Evolutionary conservation across 2,329 filamentous ascomycete species (phyloP).

Genomic region (Colletotrichum somersetense): DNA sequence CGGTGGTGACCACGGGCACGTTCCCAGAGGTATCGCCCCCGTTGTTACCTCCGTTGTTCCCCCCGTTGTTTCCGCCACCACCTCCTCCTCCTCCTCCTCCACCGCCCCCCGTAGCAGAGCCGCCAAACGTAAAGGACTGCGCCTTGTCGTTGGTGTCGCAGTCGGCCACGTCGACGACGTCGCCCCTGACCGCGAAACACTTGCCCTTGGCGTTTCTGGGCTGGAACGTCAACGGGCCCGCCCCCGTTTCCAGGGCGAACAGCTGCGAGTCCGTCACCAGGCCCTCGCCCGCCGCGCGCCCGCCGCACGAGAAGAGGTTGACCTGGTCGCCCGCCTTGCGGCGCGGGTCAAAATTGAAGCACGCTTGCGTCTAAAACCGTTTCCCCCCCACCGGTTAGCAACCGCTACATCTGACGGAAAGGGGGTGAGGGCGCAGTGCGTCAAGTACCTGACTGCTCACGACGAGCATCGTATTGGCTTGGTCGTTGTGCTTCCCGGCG

Average conservation of each 20-base stretch:
- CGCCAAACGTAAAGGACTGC: constrained; percentile 57
- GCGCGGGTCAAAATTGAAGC: constrained; percentile 69
- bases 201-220: constrained; percentile 60
- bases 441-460: constrained; percentile 63
- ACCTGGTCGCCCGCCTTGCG: constrained; percentile 65
- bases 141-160: constrained; percentile 56
- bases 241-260: constrained; percentile 59
- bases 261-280: constrained; percentile 64
- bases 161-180: constrained; percentile 57
- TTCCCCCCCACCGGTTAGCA: constrained; percentile 40
- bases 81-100: background rate
- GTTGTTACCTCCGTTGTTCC: background rate
- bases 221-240: constrained; percentile 58
- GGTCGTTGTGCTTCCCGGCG: constrained; percentile 64
- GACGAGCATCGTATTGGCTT: constrained; percentile 60
- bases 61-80: background rate
- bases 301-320: constrained; percentile 69
- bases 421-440: no score
- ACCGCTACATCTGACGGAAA: constrained; percentile 18
- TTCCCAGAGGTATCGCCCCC: constrained; percentile 12
- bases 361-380: constrained; percentile 61
- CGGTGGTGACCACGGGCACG: constrained; percentile 6
- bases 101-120: background rate
- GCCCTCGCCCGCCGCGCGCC: constrained; percentile 67
- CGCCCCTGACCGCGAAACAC: constrained; percentile 61